A percentile compares a stretch with the other conserved stretches of the same genome.
These are phyloP conservation scores for Inga laurina DNA, from an alignment of 306 rosid species.

Conservation along the genomic window DNA sequence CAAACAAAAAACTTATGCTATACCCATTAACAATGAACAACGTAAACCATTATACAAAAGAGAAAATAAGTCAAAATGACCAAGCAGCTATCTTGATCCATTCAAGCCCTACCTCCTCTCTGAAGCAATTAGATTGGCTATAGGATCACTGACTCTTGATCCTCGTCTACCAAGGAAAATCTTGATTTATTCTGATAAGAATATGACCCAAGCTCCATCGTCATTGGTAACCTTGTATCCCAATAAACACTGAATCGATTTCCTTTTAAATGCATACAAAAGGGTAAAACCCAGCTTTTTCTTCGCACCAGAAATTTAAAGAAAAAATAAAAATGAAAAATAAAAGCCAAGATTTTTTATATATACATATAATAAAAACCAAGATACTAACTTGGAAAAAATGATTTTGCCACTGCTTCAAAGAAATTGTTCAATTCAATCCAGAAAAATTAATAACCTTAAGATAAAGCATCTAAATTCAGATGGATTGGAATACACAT, in stretches of 20 bases:
- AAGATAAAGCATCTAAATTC: not conserved
- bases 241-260: not conserved
- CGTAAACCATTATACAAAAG: too few relatives aligned
- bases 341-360: not conserved
- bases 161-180: conserved; percentile 66
- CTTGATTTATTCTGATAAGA: conserved; percentile 61
- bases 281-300: not conserved
- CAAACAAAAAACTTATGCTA: too few relatives aligned
- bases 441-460: too few relatives aligned
- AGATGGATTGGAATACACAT: too few relatives aligned
- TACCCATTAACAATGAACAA: too few relatives aligned
- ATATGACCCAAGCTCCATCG: conserved; percentile 66
- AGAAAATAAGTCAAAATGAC: too few relatives aligned
- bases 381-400: not conserved
- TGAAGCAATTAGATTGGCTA: too few relatives aligned
- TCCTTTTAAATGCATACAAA: not conserved
- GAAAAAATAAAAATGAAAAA: not conserved
- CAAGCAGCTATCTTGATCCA: too few relatives aligned
- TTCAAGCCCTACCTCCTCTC: too few relatives aligned
- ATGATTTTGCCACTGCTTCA: not conserved
- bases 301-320: not conserved
- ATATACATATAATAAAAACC: too few relatives aligned
- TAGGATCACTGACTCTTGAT: too few relatives aligned
- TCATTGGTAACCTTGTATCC: conserved; percentile 23
- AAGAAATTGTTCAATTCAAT: too few relatives aligned